Conservation (phyloP, 2,329 filamentous ascomycete genomes). For the Scytalidium sp. region DNA sequence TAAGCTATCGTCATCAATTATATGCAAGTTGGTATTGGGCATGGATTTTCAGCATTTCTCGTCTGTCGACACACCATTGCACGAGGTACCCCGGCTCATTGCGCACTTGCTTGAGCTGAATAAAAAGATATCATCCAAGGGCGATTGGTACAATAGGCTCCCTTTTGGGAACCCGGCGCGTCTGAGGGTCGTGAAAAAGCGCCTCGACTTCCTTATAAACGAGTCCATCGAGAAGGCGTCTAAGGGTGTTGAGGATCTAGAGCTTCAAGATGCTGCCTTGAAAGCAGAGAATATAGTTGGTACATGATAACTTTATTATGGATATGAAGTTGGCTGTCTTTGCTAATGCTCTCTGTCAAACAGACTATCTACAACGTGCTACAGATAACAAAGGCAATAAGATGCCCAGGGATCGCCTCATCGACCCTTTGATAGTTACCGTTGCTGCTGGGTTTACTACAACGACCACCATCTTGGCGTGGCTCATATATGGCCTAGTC, state of each 20-base stretch:
- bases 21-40: constrained; percentile 41
- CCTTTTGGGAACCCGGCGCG: constrained; percentile 41
- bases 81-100: constrained; percentile 37
- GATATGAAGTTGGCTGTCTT: too few relatives aligned
- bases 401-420: constrained; percentile 33
- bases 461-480: constrained; percentile 42
- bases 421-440: constrained; percentile 31
- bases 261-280: constrained; percentile 33
- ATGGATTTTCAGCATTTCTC: constrained; percentile 43
- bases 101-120: constrained; percentile 39
- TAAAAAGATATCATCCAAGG: constrained; percentile 41
- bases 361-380: constrained; percentile 33
- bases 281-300: constrained; percentile 27
- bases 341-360: too few relatives aligned
- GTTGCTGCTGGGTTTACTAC: constrained; percentile 46
- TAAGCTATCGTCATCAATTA: constrained; percentile 40
- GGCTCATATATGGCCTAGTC: constrained; percentile 40
- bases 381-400: constrained; percentile 39
- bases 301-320: neutral
- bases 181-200: constrained; percentile 16
- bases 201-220: constrained; percentile 35
- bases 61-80: constrained; percentile 33
- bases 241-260: constrained; percentile 28
- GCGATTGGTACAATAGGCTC: constrained; percentile 40
- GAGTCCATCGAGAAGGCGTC: constrained; percentile 33